A percentile compares a stretch with the other conserved stretches of the same genome.
These are phyloP conservation scores for Volvariella volvacea DNA, from an alignment of 1,284 basidiomycete species.

Conservation along the genomic window DNA sequence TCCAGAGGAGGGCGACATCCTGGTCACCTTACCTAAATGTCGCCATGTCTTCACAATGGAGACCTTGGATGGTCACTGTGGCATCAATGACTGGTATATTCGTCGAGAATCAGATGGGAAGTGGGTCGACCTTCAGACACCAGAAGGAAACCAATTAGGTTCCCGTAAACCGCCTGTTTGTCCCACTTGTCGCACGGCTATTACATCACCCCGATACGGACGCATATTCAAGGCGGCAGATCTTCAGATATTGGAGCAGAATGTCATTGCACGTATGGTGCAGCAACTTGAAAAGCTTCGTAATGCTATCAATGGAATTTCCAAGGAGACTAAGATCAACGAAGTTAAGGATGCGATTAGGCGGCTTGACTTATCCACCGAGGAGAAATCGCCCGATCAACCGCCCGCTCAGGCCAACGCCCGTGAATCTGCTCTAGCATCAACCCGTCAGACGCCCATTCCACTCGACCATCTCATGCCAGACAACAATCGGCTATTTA, in stretches of 20 bases:
- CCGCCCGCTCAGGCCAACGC: slow-evolving; percentile 4
- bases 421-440: slow-evolving; percentile 8
- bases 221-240: slow-evolving; percentile 55
- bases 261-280: slow-evolving; percentile 49
- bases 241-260: slow-evolving; percentile 58
- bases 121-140: slow-evolving; percentile 42
- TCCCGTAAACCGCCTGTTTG: slow-evolving; percentile 14
- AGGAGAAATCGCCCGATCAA: background rate
- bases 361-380: too few species aligned
- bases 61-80: slow-evolving; percentile 57
- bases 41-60: slow-evolving; percentile 67
- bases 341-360: too few species aligned
- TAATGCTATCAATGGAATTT: slow-evolving; percentile 19
- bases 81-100: slow-evolving; percentile 47
- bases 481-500: slow-evolving; percentile 20
- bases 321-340: slow-evolving; percentile 10
- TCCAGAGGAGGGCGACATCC: slow-evolving; percentile 38
- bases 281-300: slow-evolving; percentile 27
- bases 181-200: slow-evolving; percentile 37
- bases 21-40: slow-evolving; percentile 58
- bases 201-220: slow-evolving; percentile 52
- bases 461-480: slow-evolving; percentile 16
- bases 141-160: slow-evolving; percentile 40
- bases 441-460: slow-evolving; percentile 12
- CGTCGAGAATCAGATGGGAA: slow-evolving; percentile 18